Evolutionary conservation across 2,329 filamentous ascomycete species (phyloP).

Genomic region (Colletotrichum eleusines): DNA sequence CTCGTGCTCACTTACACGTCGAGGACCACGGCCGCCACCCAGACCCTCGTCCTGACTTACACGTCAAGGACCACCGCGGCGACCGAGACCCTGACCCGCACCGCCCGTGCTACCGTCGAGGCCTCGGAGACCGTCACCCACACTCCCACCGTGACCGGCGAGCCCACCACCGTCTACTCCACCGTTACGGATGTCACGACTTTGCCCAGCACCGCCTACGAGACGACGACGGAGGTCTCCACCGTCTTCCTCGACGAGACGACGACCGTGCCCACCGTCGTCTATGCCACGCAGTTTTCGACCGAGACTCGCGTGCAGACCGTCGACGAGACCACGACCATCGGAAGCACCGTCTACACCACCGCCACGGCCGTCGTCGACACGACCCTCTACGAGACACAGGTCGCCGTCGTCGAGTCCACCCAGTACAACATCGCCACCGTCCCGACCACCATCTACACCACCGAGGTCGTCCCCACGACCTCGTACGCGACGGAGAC

Average conservation of each 20-base stretch:
- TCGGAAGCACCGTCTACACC: constrained; percentile 21
- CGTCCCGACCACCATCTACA: constrained; percentile 17
- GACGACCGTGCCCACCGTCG: constrained; percentile 10
- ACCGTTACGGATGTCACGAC: constrained; percentile 19
- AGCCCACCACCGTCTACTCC: constrained; percentile 9
- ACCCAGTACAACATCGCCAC: constrained; percentile 24
- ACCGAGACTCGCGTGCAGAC: constrained; percentile 12
- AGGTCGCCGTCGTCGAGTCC: constrained; percentile 12
- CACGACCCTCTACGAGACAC: constrained; percentile 23
- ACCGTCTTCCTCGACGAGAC: constrained; percentile 20
- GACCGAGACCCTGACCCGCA: constrained; percentile 15
- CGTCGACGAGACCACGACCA: constrained; percentile 6
- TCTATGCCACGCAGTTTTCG: constrained; percentile 3
- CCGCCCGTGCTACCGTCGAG: constrained; percentile 14
- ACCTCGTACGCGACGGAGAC: not conserved
- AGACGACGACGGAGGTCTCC: constrained; percentile 2
- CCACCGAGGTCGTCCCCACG: constrained; percentile 13
- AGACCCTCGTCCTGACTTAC: constrained; percentile 9
- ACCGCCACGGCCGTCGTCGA: constrained; percentile 18
- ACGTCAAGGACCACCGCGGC: constrained; percentile 11
- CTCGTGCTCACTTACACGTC: constrained; percentile 13
- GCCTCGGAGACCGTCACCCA: constrained; percentile 11
- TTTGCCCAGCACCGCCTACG: constrained; percentile 5
- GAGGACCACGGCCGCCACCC: not conserved
- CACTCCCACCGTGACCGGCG: constrained; percentile 15